A percentile compares a stretch with the other conserved stretches of the same genome.
Conservation (phyloP, 805 yeast genomes). For the Lipomyces mesembrius region DNA sequence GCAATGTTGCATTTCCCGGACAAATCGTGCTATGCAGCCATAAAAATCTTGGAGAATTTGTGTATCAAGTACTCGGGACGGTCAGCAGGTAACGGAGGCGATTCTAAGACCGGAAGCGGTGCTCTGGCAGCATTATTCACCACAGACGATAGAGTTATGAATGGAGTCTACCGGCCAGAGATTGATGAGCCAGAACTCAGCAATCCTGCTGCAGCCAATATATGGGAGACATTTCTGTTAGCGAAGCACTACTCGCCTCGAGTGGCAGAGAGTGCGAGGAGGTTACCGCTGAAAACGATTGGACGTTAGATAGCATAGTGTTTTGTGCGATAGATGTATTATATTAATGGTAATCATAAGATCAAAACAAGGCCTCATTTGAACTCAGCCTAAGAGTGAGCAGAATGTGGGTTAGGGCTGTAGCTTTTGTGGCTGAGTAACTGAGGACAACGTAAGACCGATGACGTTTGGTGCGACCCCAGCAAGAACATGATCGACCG, state of each 20-base stretch:
- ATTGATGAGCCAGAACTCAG: conserved; percentile 70
- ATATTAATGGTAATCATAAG: neutral
- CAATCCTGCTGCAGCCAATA: conserved; percentile 84
- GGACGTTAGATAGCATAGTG: conserved; percentile 12
- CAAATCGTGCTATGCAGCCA: conserved; percentile 75
- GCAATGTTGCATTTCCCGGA: conserved; percentile 79
- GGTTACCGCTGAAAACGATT: conserved; percentile 26
- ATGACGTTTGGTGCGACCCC: too few species aligned
- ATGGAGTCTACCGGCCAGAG: conserved; percentile 74
- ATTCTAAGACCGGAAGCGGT: conserved; percentile 19
- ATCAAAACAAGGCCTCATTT: too few species aligned
- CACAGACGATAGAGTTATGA: conserved; percentile 85
- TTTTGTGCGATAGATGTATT: neutral
- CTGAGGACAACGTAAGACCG: neutral
- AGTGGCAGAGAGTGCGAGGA: conserved; percentile 67
- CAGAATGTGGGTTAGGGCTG: neutral
- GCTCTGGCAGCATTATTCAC: conserved; percentile 76
- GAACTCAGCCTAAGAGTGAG: too few species aligned
- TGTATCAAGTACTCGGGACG: conserved; percentile 62
- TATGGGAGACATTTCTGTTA: conserved; percentile 85
- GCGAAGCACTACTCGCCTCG: conserved; percentile 83
- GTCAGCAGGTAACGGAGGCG: conserved; percentile 13
- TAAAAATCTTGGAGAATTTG: conserved; percentile 78
- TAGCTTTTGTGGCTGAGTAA: neutral
- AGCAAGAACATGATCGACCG: neutral